phyloP scores from a whole-genome alignment of 257 asterid species.

The Primulina eburnea region DNA sequence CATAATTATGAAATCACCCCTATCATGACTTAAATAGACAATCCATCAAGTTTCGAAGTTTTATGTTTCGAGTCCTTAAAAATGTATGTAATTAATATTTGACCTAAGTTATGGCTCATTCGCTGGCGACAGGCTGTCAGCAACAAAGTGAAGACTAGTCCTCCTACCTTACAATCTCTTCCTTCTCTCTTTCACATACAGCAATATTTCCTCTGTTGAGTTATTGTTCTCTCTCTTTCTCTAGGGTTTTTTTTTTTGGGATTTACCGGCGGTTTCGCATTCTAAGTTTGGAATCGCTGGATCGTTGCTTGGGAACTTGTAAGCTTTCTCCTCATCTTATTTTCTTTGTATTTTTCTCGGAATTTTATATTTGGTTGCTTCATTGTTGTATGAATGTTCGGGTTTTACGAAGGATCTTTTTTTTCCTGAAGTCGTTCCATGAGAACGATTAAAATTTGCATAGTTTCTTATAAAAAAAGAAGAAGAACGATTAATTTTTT shows the following conservation, averaged over 20 bases:
- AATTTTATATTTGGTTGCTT: background rate
- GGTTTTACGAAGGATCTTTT: slow-evolving; percentile 15
- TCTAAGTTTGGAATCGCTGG: slow-evolving; percentile 29
- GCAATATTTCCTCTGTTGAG: slow-evolving; percentile 18
- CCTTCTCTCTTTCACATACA: slow-evolving; percentile 21
- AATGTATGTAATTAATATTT: slow-evolving; percentile 19
- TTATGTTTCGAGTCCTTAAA: background rate
- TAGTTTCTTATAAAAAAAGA: no score
- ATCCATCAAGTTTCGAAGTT: slow-evolving; percentile 1
- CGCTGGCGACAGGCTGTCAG: slow-evolving; percentile 86
- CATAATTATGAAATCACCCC: background rate
- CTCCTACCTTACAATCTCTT: slow-evolving; percentile 31
- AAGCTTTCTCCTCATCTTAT: slow-evolving; percentile 36
- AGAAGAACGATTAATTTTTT: background rate
- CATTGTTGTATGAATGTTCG: slow-evolving; percentile 15
- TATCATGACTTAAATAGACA: background rate
- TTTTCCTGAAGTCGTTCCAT: no score
- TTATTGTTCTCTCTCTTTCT: slow-evolving; percentile 23
- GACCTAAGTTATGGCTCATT: slow-evolving; percentile 52
- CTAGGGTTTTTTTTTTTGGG: slow-evolving; percentile 32
- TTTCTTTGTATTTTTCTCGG: background rate
- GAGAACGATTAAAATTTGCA: no score
- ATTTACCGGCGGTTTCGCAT: slow-evolving; percentile 21
- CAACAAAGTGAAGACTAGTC: slow-evolving; percentile 57
- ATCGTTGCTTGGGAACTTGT: slow-evolving; percentile 41